Percentiles rank a stretch among this genome's conserved stretches.
Conservation (phyloP, 176 grass and related monocot genomes). For the Aechmea fasciata region DNA sequence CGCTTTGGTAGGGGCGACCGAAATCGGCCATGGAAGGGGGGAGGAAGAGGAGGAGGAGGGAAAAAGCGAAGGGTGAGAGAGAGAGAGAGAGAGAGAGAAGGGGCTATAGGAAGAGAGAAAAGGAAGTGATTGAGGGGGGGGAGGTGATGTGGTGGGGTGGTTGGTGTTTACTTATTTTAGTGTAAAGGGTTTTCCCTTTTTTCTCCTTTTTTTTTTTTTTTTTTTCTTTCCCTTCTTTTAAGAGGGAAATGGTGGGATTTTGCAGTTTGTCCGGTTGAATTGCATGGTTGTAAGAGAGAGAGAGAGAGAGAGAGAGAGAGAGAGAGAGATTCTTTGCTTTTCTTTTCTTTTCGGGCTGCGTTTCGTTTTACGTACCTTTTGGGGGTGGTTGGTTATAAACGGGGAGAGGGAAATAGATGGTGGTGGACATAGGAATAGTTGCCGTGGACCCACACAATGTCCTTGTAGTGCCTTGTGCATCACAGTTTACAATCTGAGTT, state of each 20-base stretch:
- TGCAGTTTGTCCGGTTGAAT: constrained; percentile 7
- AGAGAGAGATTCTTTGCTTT: not conserved
- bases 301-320: not conserved
- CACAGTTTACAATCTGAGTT: too few relatives aligned
- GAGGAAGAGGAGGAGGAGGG: not conserved
- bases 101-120: constrained; percentile 2
- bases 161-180: constrained; percentile 29
- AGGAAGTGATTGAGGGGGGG: not conserved
- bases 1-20: constrained; percentile 43
- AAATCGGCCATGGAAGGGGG: constrained; percentile 49
- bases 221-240: not conserved
- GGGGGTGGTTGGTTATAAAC: not conserved
- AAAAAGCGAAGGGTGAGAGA: constrained; percentile 1
- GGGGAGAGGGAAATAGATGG: not conserved
- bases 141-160: not conserved
- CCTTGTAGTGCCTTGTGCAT: too few relatives aligned
- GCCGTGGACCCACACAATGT: too few relatives aligned
- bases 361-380: not conserved
- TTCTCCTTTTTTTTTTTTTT: too few relatives aligned
- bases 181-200: not conserved
- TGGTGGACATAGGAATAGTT: not conserved
- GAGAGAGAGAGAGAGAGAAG: constrained; percentile 1
- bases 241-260: constrained; percentile 2
- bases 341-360: not conserved
- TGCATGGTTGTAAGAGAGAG: constrained; percentile 24